Evolutionary conservation across 2,329 filamentous ascomycete species (phyloP), one percentile per base, ranked within the genome.

Genomic region (Ophiostoma piceae): DNA sequence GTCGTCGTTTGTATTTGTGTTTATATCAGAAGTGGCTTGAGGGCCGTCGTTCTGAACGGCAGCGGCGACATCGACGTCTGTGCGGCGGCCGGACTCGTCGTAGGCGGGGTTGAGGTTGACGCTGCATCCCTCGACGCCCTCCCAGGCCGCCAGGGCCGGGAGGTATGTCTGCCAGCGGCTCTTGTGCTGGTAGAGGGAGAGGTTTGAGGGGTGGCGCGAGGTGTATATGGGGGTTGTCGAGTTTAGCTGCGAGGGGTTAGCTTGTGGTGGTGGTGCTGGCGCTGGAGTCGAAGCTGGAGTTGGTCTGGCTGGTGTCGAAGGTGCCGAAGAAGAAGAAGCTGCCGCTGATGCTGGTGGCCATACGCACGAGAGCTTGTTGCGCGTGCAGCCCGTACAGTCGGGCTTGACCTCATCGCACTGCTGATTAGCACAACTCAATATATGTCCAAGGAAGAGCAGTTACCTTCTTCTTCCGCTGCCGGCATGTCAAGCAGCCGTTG

Each of bases 381-480:
- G 72, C n/a, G 22, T 12, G 60, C 73, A 74, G 26, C 66, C 71
- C 0, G 66, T n/a, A 26, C 73, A 74, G 14, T 47, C n/a, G 0
- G 72, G 73, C 43, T 67, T 66, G 19, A 51, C 39, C 66, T 74
- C 73, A 39, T 74, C 73, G 60, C 73, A 74, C 73, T 73, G 14
- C 11, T 19, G 29, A n/a, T n/a, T n/a, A n/a, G n/a, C n/a, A n/a
- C n/a, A n/a, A n/a, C n/a, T n/a, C n/a, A n/a, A n/a, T n/a, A n/a
- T n/a, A n/a, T n/a, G n/a, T n/a, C n/a, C n/a, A n/a, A n/a, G n/a
- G n/a, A n/a, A n/a, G n/a, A n/a, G n/a, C n/a, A n/a, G n/a, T n/a
- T 43, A 71, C 72, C 70, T 74, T 74, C 14, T 74, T 74, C 69
- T 73, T 73, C 8, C 73, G 69, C 68, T 73, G 73, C 1, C 73